Evolutionary conservation across 768 basidiomycete genomes (phyloP), one percentile per base, ranked within the genome.

Genomic region (Termitomyces eurrhizus): DNA sequence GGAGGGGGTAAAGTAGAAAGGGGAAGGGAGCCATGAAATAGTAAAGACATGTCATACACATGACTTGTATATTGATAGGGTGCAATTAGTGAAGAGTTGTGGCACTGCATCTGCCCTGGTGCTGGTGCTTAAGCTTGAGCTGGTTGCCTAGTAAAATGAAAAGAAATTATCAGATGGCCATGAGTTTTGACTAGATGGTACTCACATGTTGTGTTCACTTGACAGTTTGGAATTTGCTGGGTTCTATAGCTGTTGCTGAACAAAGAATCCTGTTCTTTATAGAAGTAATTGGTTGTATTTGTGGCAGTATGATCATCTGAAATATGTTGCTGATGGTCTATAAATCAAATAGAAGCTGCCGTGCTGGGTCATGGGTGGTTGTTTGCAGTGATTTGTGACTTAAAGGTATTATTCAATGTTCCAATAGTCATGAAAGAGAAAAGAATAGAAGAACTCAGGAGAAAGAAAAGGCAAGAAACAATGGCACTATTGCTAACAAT

Each of bases 1-100:
- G 86, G 86, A 70, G 90, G 87, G 70, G 91, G 88, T 67, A 90
- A 85, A 68, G 80, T 78, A 75, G 84, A 77, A 73, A 87, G 75
- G 59, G 80, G 83, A 79, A 88, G 78, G 71, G 75, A 68, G 71
- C 82, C 87, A 88, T 88, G 88, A 81, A 86, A 88, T 78, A 83
- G 80, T 52, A 79, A 77, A 66, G 76, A 70, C 62, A 79, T 69
- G 72, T 59, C 59, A 62, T 78, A 90, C 77, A 89, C 86, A 78
- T 81, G 80, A 72, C 71, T 65, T 64, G 76, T 73, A 79, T 85
- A 86, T 77, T 85, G 85, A 79, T 87, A 84, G 68, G 82, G 74
- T 69, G 83, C 76, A 78, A 88, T 83, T 79, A 90, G 80, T 77
- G 80, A 81, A 69, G 88, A 77, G 73, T 82, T 80, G 73, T 86